phyloP scores from a whole-genome alignment of 495 filamentous ascomycete species.

The Apiosordaria backusii region DNA sequence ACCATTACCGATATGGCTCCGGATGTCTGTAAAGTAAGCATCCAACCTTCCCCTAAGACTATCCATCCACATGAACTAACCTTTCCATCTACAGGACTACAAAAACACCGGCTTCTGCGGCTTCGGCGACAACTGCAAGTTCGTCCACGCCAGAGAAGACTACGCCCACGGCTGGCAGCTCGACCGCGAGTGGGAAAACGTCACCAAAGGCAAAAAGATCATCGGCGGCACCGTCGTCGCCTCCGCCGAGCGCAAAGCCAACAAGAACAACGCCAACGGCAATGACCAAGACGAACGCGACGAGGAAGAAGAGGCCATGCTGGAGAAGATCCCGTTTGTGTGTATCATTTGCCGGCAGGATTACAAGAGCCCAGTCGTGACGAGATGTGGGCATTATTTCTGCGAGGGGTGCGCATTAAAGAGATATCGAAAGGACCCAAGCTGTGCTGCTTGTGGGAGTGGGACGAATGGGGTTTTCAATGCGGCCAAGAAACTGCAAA shows the following conservation, averaged over 20 bases:
- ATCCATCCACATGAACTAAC: not conserved
- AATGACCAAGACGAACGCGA: constrained; percentile 52
- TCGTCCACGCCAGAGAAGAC: constrained; percentile 79
- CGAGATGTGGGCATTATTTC: constrained; percentile 93
- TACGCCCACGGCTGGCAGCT: constrained; percentile 94
- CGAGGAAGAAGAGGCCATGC: constrained; percentile 68
- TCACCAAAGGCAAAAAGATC: constrained; percentile 71
- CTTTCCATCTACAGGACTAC: not conserved
- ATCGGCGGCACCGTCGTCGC: constrained; percentile 59
- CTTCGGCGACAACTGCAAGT: constrained; percentile 64
- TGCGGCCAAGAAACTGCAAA: constrained; percentile 75
- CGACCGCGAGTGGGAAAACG: constrained; percentile 88
- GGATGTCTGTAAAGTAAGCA: constrained; percentile 97
- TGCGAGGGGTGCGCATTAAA: constrained; percentile 85
- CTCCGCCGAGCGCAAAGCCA: constrained; percentile 49
- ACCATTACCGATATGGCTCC: constrained; percentile 90
- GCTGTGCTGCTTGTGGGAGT: constrained; percentile 79
- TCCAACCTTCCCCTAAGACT: constrained; percentile 9
- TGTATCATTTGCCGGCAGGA: constrained; percentile 84
- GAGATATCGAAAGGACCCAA: constrained; percentile 71
- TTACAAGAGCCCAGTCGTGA: constrained; percentile 81
- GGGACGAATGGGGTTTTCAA: constrained; percentile 90
- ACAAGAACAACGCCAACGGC: constrained; percentile 27
- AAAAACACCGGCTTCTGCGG: constrained; percentile 29
- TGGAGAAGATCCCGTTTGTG: constrained; percentile 91